Evolutionary conservation across 2,329 filamentous ascomycete genomes (phyloP), one percentile per base, ranked within the genome.

Genomic region (Knufia petricola): DNA sequence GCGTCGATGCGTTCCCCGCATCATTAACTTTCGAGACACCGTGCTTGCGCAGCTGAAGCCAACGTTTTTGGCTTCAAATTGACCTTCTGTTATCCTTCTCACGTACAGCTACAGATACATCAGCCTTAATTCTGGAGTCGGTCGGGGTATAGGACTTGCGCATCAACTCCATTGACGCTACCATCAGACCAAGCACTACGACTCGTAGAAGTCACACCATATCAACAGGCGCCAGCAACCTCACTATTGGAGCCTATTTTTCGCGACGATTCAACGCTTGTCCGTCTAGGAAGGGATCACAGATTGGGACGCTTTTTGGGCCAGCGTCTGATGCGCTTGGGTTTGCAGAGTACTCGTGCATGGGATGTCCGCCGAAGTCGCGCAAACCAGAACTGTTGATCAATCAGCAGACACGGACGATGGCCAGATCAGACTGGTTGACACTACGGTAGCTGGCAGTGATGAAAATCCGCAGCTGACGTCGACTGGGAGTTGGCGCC

Each of bases 371-470:
- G 31, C 32, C 23, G 32, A 47, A 39, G 7, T 47, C 6, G 30
- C 8, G 6, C 32, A 30, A 17, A 24, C 44, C n/a, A 28, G 24
- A 28, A 47, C 32, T 23, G 9, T 39, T 19, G 56, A 59, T 43
- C 53, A 51, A n/a, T 28, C 53, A 30, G 34, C 52, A 19, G 55
- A 57, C 31, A 48, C 47, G 24, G 57, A 54, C 42, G 56, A 59
- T 37, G 53, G 55, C 40, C 50, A 56, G 43, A 59, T 59, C 44
- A 59, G 58, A 39, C 60, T 71, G 10, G 56, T 70, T 52, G 69
- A 71, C 55, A 66, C 67, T 44, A 70, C 68, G 15, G 43, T 54
- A 21, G 55, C 66, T 8, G 50, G 52, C 19, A 58, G 60, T 47
- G 38, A 48, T n/a, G 37, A 15, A 13, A 3, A 10, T 21, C 10